Evolutionary conservation across 1,284 basidiomycete genomes (phyloP).

Genomic region (Puccinia coronata): DNA sequence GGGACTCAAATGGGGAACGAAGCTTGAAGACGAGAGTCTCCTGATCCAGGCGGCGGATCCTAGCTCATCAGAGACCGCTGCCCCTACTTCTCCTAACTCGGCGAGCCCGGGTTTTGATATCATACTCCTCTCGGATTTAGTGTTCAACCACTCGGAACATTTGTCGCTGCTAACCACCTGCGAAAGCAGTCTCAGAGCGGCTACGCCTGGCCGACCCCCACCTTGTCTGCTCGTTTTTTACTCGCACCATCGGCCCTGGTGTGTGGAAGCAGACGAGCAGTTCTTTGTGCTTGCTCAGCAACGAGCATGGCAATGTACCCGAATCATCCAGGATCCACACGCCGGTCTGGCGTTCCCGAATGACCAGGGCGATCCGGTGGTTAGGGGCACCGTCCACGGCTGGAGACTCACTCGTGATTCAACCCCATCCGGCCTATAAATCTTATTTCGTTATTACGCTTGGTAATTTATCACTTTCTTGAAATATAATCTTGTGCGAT

Average conservation of each 20-base stretch:
- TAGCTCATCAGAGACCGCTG: neutral
- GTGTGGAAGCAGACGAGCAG: constrained; percentile 8
- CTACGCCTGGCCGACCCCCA: neutral
- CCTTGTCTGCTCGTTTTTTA: constrained; percentile 44
- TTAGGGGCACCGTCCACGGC: constrained; percentile 43
- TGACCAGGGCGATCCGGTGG: constrained; percentile 31
- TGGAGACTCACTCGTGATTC: constrained; percentile 37
- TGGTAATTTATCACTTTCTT: too few relatives aligned
- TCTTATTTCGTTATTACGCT: too few relatives aligned
- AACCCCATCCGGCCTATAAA: neutral
- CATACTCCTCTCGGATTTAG: constrained; percentile 37
- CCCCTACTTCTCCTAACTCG: too few relatives aligned
- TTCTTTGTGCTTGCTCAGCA: constrained; percentile 23
- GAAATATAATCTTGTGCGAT: too few relatives aligned
- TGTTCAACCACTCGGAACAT: constrained; percentile 48
- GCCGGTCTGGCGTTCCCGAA: constrained; percentile 36
- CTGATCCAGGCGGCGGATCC: neutral
- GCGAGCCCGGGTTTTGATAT: constrained; percentile 7
- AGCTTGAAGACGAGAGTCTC: neutral
- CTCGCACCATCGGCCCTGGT: constrained; percentile 42
- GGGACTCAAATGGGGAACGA: constrained; percentile 41
- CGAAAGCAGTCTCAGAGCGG: neutral
- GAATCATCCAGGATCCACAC: constrained; percentile 33
- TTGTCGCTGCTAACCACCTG: constrained; percentile 21
- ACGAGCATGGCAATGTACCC: constrained; percentile 25